Base-by-base conservation (phyloP, 192 early-diverging fungal species). In the Linnemannia exigua region DNA sequence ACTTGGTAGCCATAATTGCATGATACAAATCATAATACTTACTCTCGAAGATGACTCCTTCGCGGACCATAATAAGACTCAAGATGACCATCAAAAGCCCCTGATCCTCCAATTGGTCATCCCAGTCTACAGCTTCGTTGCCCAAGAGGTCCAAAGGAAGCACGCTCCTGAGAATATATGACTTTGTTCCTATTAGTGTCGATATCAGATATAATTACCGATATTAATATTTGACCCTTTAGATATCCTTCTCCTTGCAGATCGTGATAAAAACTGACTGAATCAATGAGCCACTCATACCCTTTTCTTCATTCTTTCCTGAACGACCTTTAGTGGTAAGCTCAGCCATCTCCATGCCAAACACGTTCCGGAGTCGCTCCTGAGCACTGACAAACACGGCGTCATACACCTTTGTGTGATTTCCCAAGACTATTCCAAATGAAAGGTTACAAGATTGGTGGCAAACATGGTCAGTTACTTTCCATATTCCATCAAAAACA, bases 321-420 rank as follows among this genome's bases (percentile, higher is more conserved):
- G 41, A 51, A 17, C 84, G 77, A 20, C 90, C 87, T 71, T 72
- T 87, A 14, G 79, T 63, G 1, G 90, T 89, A 28, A 94, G 77
- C 69, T 93, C 92, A 11, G 77, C 89, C 80, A 95, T 31, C 41
- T 92, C 91, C 89, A 95, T 91, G 12, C 94, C 94, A 90, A 94
- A 94, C 17, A 91, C 79, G 25, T 84, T 77, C 35, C 87, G 82
- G 15, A 95, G 72, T 31, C 81, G 74, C 25, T 87, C 70, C 52
- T 91, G 91, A 15, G 94, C 92, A 28, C 80, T 77, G 14, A 82
- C 70, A 51, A 94, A 89, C 3, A 93, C 87, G 1, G n/a, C n/a
- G n/a, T 86, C 76, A 58, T 87, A 93, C 22, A 85, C 47, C 35
- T 83, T 84, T 12, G 87, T 66, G 35, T 90, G 87, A 35, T 90